Evolutionary conservation across 164 flowering plant genomes (phyloP), one percentile per base, ranked within the genome.

Genomic region (Santalum album): DNA sequence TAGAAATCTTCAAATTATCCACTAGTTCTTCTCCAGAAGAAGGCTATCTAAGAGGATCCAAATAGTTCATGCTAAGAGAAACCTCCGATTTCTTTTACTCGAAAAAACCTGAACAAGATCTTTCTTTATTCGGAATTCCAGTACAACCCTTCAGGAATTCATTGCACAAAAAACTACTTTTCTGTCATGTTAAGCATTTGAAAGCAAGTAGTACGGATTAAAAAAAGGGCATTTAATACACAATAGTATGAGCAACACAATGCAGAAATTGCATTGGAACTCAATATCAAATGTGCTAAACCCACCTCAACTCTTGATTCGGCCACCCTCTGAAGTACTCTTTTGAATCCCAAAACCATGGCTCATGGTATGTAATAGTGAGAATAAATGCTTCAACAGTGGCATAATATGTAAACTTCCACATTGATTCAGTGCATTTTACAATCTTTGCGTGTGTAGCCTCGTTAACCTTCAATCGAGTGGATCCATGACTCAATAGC

Each of bases 391-490:
- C 57, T 69, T 92, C 85, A 58, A 77, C 75, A 47, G 78, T 59
- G 1, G 75, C 84, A 67, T 85, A 89, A 76, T 89, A 87, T 24
- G 82, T 62, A 23, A 89, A 62, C 71, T 92, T 92, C 98, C 97
- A 92, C 87, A 89, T 68, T 48, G 96, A 89, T 65, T 92, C 96
- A 5, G 85, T 70, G 61, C 84, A 87, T 75, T 92, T 92, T 45
- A 25, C 70, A 57, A 92, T 68, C 70, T 87, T 89, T 56, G 70
- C 77, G 25, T 44, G 69, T 44, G 68, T 74, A 55, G 73, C 69
- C 35, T 76, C 72, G 63, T 72, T 38, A 46, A 46, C 15, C 72
- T 63, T 84, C 59, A 59, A 42, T 11, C 68, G 68, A 58, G 38
- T 57, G 40, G 66, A 18, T 39, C 89, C 78, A 18, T 60, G 51